Evolutionary conservation across 2,329 filamentous ascomycete genomes (phyloP), one percentile per base, ranked within the genome.

Genomic region (Cercospora janseana): DNA sequence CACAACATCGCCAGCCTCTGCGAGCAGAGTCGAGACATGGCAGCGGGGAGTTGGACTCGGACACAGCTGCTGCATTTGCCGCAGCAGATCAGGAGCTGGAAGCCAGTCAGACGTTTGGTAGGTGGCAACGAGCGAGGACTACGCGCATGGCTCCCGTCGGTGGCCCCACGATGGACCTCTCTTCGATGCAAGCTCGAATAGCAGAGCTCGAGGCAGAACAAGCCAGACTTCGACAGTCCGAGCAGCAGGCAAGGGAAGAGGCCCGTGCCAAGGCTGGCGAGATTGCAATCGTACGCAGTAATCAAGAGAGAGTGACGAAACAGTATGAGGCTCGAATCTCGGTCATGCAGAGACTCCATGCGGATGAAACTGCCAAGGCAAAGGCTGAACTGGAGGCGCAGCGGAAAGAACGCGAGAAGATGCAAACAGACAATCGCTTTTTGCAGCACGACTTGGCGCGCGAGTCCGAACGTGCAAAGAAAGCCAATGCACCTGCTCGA

Each of bases 251-350:
- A 38, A 68, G 70, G 43, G 68, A 68, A 51, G 68, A 77, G 4
- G 79, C 82, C 42, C 75, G 85, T 12, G 77, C 79, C 2, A 86
- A 87, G 59, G 74, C 80, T 13, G 88, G 88, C 42, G 87, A 91
- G 65, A 82, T 83, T 21, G 78, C 85, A 43, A 89, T 91, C 53
- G 76, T 91, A n/a, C 81, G 88, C 26, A 79, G 80, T 52, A 88
- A 87, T 52, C 77, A 82, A 31, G 79, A 84, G 42, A 85, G 81
- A 60, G 72, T 76, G 0, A 73, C 75, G 12, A 79, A 80, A 44
- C 78, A 83, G 38, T 80, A 85, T 61, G 81, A 87, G 42, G 76
- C 78, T 18, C 78, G 84, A 59, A 67, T 91, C 18, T 70, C 75
- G 15, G 75, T 78, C 4, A 71, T 88, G 49, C 82, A 81, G 60